These are phyloP conservation scores for Umbelopsis sp. DNA, from an alignment of 192 early-diverging fungal genomes.

Conservation along the genomic window DNA sequence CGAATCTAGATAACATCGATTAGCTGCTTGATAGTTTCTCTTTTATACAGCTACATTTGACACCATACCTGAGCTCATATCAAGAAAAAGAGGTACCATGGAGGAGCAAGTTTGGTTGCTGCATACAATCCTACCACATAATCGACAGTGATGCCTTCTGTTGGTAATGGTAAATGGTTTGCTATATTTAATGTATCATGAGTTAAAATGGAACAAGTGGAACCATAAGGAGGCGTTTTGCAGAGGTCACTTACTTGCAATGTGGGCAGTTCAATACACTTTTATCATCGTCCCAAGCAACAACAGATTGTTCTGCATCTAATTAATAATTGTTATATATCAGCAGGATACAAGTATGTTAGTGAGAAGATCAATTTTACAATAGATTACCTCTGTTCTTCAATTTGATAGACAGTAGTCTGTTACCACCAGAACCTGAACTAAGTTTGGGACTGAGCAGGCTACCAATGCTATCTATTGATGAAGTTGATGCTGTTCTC, in stretches of 20 bases:
- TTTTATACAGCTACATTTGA: neutral
- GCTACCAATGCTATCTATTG: conserved; percentile 32
- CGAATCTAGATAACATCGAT: neutral
- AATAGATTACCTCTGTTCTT: conserved; percentile 37
- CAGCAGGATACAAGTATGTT: neutral
- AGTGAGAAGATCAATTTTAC: neutral
- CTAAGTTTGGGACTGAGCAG: conserved; percentile 20
- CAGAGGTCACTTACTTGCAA: conserved; percentile 38
- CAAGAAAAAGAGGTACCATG: conserved; percentile 41
- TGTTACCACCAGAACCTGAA: conserved; percentile 20
- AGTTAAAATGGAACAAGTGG: too few species aligned
- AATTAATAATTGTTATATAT: neutral
- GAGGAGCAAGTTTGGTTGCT: conserved; percentile 53
- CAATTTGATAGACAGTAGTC: conserved; percentile 33
- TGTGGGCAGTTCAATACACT: conserved; percentile 40
- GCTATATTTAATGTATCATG: neutral
- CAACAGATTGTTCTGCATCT: conserved; percentile 32
- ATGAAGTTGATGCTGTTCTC: conserved; percentile 28
- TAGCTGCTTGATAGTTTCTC: neutral
- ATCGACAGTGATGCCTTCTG: conserved; percentile 72
- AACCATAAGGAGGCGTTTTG: too few species aligned
- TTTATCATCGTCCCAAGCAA: conserved; percentile 52
- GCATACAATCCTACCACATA: conserved; percentile 71
- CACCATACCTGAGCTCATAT: conserved; percentile 44
- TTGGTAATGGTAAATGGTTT: conserved; percentile 42